A percentile compares a stretch with the other conserved stretches of the same genome.
Evolutionary conservation across 495 filamentous ascomycete species (phyloP).

Genomic region (Cairneyella variabilis): DNA sequence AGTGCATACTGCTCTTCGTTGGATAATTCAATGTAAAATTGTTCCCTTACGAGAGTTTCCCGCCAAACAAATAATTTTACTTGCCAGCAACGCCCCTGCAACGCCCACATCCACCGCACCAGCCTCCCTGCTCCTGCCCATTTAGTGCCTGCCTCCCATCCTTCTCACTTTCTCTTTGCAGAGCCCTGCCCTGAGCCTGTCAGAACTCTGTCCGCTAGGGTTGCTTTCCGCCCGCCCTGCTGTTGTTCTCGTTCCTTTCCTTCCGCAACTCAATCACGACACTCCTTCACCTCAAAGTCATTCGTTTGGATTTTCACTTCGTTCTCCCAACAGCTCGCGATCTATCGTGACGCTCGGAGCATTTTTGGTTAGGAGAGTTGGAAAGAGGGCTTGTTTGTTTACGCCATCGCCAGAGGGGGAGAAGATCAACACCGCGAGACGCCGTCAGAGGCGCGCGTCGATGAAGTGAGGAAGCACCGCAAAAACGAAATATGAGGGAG

Average conservation of each 20-base stretch:
- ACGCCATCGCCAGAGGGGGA: not conserved
- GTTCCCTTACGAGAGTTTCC: too few species aligned
- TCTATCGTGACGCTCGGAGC: constrained; percentile 3
- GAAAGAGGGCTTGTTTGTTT: constrained; percentile 4
- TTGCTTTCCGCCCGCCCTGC: too few species aligned
- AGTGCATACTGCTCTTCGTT: too few species aligned
- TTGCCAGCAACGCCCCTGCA: too few species aligned
- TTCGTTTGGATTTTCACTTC: constrained; percentile 21
- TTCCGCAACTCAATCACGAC: constrained; percentile 4
- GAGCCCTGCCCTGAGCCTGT: too few species aligned
- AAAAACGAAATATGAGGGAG: constrained; percentile 23
- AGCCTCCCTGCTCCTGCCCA: too few species aligned
- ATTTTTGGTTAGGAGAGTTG: constrained; percentile 4
- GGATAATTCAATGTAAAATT: too few species aligned
- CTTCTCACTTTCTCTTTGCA: too few species aligned
- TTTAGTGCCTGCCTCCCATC: too few species aligned
- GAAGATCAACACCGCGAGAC: constrained; percentile 8
- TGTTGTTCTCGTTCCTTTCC: not conserved
- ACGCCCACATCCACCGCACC: too few species aligned
- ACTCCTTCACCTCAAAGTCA: constrained; percentile 19
- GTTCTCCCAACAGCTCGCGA: constrained; percentile 4
- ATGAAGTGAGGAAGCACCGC: constrained; percentile 15
- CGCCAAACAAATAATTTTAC: too few species aligned
- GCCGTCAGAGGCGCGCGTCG: constrained; percentile 7
- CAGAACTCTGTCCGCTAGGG: too few species aligned